Conservation (phyloP, 805 yeast genomes). For the Candida tammaniensis region DNA sequence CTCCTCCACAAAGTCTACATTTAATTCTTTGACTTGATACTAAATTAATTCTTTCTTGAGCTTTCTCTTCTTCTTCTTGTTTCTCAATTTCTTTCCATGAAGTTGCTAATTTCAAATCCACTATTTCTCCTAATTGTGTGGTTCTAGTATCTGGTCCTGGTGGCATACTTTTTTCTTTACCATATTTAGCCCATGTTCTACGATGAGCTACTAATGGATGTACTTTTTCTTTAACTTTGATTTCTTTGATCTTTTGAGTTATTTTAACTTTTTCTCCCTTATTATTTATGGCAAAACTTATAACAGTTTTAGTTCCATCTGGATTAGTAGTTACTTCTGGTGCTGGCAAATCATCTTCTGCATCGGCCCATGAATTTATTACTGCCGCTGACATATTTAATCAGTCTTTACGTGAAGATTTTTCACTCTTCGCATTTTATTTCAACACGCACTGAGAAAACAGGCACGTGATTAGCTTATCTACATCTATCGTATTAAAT, state of each 20-base stretch:
- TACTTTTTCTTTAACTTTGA: constrained; percentile 75
- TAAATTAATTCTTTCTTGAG: constrained; percentile 41
- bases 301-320: constrained; percentile 88
- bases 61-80: constrained; percentile 59
- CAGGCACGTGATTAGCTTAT: not conserved
- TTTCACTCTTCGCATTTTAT: constrained; percentile 6
- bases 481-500: no score
- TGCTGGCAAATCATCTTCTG: constrained; percentile 66
- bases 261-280: constrained; percentile 83
- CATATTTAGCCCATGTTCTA: constrained; percentile 85
- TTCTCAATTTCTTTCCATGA: constrained; percentile 77
- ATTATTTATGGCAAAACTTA: constrained; percentile 69
- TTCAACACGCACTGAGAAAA: not conserved
- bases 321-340: constrained; percentile 74
- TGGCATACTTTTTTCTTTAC: constrained; percentile 66
- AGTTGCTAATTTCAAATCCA: constrained; percentile 69
- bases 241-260: constrained; percentile 79
- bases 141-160: constrained; percentile 89
- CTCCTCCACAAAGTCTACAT: constrained; percentile 94
- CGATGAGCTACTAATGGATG: constrained; percentile 85
- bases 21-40: constrained; percentile 44
- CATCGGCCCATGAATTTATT: constrained; percentile 67
- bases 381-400: constrained; percentile 29
- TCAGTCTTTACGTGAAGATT: constrained; percentile 1
- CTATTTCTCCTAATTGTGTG: constrained; percentile 84